Evolutionary conservation across 331 rosid species (phyloP), one percentile per base, ranked within the genome.

Genomic region (Pyrus hybrid): DNA sequence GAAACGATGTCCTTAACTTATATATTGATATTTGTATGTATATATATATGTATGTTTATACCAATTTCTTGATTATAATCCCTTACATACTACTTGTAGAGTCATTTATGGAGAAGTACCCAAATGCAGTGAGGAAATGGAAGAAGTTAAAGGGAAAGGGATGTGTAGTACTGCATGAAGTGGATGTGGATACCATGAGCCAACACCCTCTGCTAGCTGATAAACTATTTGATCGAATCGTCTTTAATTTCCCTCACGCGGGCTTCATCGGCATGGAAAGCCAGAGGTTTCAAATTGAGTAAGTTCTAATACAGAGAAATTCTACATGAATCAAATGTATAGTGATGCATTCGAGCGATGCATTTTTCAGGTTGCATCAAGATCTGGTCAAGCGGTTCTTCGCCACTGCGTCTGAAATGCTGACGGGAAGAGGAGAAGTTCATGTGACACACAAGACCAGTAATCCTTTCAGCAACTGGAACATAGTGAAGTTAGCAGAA

Each of bases 401-500:
- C 33, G 8, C 73, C 26, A 63, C 29, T 8, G 83, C 79, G 9
- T 17, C 26, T 21, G 26, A 54, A 12, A 71, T 83, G 81, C 2
- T 83, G 23, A 29, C 4, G 10, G 60, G 18, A 67, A 6, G 75
- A 12, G 86, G 86, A 7, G 86, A 85, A 77, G 58, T 81, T 63
- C 88, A 85, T 29, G 79, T 81, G 6, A 68, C 88, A 8, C 88
- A 85, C 79, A 79, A 83, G 75, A 80, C 75, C 2, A 0, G 63
- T 41, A 0, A 82, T 60, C 86, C 86, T 30, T 85, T 21, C 79
- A 21, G 10, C 22, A 14, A 3, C 2, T 82, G 88, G 88, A 30
- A 69, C 4, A 41, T 76, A 43, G 88, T 33, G 71, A 35, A 70
- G 71, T 32, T 76, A 18, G 86, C 82, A 17, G 7, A 2, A 21